phyloP scores from a whole-genome alignment of 805 yeast genomes.

The Babjeviella inositovora region DNA sequence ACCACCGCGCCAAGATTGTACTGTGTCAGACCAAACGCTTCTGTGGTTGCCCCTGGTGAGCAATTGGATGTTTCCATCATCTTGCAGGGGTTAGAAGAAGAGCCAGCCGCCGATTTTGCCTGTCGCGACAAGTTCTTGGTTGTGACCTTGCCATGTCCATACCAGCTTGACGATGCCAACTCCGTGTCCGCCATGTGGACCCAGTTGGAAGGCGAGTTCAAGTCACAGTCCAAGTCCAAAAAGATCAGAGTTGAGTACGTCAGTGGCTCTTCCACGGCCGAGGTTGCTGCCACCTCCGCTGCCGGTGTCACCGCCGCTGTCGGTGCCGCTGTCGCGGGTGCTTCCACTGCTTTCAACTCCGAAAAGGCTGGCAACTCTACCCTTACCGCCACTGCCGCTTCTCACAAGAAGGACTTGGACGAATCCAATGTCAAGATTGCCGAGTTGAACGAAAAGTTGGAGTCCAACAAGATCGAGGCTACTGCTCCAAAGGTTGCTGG shows the following conservation, averaged over 20 bases:
- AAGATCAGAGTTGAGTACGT: slow-evolving; percentile 50
- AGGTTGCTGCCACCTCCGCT: slow-evolving; percentile 5
- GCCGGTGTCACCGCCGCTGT: slow-evolving; percentile 5
- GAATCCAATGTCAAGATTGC: slow-evolving; percentile 23
- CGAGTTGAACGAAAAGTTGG: slow-evolving; percentile 24
- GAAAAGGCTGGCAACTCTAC: slow-evolving; percentile 6
- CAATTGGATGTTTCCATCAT: slow-evolving; percentile 64
- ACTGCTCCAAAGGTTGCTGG: slow-evolving; percentile 6
- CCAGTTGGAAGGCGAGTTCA: slow-evolving; percentile 43
- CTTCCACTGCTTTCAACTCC: slow-evolving; percentile 7
- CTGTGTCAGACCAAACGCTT: slow-evolving; percentile 93
- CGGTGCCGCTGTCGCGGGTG: slow-evolving; percentile 8
- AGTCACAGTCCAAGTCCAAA: slow-evolving; percentile 38
- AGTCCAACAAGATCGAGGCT: slow-evolving; percentile 17
- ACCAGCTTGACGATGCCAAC: slow-evolving; percentile 31
- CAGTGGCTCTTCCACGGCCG: slow-evolving; percentile 6
- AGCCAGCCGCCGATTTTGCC: slow-evolving; percentile 57
- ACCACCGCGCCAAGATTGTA: slow-evolving; percentile 94
- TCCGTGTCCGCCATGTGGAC: slow-evolving; percentile 60
- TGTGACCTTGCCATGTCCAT: slow-evolving; percentile 67
- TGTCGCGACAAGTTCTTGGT: slow-evolving; percentile 89
- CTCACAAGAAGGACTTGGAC: slow-evolving; percentile 12
- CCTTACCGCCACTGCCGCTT: slow-evolving; percentile 7
- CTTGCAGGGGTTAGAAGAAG: slow-evolving; percentile 68
- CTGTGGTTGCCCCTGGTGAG: slow-evolving; percentile 62